Evolutionary conservation across 2,329 filamentous ascomycete genomes (phyloP), one percentile per base, ranked within the genome.

Genomic region (Ascochyta pisi): DNA sequence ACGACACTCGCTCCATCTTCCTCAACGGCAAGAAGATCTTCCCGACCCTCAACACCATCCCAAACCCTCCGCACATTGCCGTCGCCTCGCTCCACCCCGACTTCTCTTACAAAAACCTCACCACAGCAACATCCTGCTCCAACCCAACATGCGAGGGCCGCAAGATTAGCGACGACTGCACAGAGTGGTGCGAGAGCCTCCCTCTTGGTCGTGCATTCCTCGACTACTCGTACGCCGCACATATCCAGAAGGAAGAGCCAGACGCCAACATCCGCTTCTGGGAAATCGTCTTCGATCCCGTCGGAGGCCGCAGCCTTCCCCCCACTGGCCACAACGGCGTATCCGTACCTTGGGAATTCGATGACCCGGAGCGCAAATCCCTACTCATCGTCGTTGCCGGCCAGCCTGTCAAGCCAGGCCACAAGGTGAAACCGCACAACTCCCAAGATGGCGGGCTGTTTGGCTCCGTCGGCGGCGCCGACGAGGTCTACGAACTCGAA

Each of bases 211-310:
- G 44, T 1, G 35, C 51, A n/a, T 24, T 50, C 6, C 48, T 63
- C 23, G 62, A 70, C 50, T 74, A 68, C 44, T 52, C 71, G 3
- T 73, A 70, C 51, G 59, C 58, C 23, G 57, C 61, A 1, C 59
- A 64, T 16, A 33, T 53, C 23, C 45, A 53, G 12, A 45, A 61
- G 12, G 50, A 56, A n/a, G 44, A 65, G 4, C 29, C 48, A 3
- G 61, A 58, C 29, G 61, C 54, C 6, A 37, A 55, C 1, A 59
- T 57, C 10, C 48, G 64, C 33, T 65, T 65, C 50, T 75, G 71
- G 71, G 62, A 67, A 13, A 51, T 75, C 15, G 61, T 62, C 3
- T 61, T 74, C 23, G 73, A 74, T 42, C 61, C 67, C 2, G 66
- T 75, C 39, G 73, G 70, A 2, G 64, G 59, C 0, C 55, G 55